A percentile compares a stretch with the other conserved stretches of the same genome.
Conservation (phyloP, 148 eudicot species). For the Vaccinium myrtillus region DNA sequence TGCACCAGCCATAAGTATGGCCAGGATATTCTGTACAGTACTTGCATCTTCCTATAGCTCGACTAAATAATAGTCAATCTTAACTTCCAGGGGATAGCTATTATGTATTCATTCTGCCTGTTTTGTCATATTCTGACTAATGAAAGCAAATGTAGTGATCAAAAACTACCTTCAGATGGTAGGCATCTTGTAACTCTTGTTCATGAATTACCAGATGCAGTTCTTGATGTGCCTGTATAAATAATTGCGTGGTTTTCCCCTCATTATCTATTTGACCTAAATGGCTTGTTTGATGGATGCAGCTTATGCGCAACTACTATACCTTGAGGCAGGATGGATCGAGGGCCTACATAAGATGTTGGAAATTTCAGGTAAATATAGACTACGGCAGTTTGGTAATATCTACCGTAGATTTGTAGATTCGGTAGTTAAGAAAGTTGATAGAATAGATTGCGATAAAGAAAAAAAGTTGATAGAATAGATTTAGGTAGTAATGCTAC, state of each 20-base stretch:
- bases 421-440: no score
- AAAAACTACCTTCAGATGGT: neutral
- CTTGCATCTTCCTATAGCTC: neutral
- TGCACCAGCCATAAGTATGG: neutral
- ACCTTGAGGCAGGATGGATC: slow-evolving; percentile 92
- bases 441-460: no score
- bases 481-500: no score
- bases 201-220: neutral
- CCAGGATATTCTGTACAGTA: neutral
- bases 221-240: neutral
- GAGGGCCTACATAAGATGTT: slow-evolving; percentile 65
- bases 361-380: slow-evolving; percentile 72
- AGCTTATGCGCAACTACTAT: slow-evolving; percentile 96
- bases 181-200: neutral
- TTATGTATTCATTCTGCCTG: neutral
- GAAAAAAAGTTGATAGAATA: no score
- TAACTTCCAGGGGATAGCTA: neutral
- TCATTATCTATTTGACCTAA: neutral
- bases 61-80: neutral
- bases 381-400: no score
- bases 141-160: neutral
- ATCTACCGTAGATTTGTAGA: no score
- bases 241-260: neutral
- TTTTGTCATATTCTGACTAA: neutral
- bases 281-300: slow-evolving; percentile 30